These are phyloP conservation scores for Aspergillus clavatus DNA, from an alignment of 2,329 filamentous ascomycete species.

Conservation along the genomic window DNA sequence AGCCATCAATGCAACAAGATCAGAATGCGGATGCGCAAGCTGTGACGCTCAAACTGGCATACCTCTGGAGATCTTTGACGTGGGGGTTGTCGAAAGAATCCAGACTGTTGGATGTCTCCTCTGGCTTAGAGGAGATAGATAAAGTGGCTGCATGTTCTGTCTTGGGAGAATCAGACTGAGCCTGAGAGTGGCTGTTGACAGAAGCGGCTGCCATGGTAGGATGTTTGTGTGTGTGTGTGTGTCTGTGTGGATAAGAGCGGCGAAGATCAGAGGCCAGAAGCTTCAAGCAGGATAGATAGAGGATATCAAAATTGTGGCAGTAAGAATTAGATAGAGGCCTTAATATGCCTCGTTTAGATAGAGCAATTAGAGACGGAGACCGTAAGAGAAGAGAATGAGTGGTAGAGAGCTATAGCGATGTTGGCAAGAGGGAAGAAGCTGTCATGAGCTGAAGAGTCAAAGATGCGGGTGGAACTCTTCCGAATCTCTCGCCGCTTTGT, in stretches of 20 bases:
- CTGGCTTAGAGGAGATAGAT: slow-evolving; percentile 26
- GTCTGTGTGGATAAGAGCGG: slow-evolving; percentile 6
- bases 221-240: no score
- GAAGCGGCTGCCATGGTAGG: slow-evolving; percentile 59
- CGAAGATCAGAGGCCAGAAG: not conserved
- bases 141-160: slow-evolving; percentile 51
- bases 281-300: not conserved
- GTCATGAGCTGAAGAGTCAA: slow-evolving; percentile 17
- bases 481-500: slow-evolving; percentile 24
- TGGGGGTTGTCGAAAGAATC: slow-evolving; percentile 71
- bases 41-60: slow-evolving; percentile 31
- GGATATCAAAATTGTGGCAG: no score
- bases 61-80: slow-evolving; percentile 89
- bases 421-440: slow-evolving; percentile 12
- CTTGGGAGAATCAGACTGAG: slow-evolving; percentile 59
- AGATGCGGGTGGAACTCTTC: slow-evolving; percentile 32
- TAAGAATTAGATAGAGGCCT: no score
- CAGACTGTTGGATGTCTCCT: slow-evolving; percentile 49
- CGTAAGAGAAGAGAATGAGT: no score
- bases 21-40: not conserved
- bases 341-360: no score
- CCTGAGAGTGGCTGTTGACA: slow-evolving; percentile 58
- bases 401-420: slow-evolving; percentile 6
- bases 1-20: not conserved
- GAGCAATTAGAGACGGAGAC: slow-evolving; percentile 5